phyloP scores from a whole-genome alignment of 163 green algal genomes.

The Scenedesmus sp. region DNA sequence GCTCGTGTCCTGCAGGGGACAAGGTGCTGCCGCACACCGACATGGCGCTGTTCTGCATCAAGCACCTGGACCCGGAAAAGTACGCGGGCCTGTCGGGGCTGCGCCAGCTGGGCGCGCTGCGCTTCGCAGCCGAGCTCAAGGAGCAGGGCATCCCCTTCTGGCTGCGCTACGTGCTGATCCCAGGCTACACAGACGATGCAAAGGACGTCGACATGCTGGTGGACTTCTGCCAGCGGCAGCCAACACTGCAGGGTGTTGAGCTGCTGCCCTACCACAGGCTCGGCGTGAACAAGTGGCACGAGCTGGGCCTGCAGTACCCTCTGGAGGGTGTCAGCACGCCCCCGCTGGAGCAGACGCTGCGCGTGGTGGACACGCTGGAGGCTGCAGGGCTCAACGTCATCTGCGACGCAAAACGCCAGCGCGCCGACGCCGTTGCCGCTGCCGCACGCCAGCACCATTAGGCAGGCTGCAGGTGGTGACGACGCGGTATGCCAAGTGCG shows the following conservation, averaged over 20 bases:
- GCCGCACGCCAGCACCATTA: neutral
- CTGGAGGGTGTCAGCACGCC: slow-evolving; percentile 65
- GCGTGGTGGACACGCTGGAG: slow-evolving; percentile 49
- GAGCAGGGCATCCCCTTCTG: slow-evolving; percentile 67
- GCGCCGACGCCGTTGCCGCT: neutral
- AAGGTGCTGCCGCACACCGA: slow-evolving; percentile 79
- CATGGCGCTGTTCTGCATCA: slow-evolving; percentile 81
- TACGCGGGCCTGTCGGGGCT: slow-evolving; percentile 54
- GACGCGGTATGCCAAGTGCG: no score
- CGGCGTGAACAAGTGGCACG: slow-evolving; percentile 76
- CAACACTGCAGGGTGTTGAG: slow-evolving; percentile 68
- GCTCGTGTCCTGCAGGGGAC: slow-evolving; percentile 48
- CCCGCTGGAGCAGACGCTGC: slow-evolving; percentile 11
- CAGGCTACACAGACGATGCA: slow-evolving; percentile 62
- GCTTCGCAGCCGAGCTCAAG: slow-evolving; percentile 71
- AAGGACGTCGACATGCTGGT: slow-evolving; percentile 65
- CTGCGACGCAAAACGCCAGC: slow-evolving; percentile 52
- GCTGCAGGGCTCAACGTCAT: slow-evolving; percentile 54
- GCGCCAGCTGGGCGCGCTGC: slow-evolving; percentile 63
- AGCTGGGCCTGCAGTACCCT: slow-evolving; percentile 72
- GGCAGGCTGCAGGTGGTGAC: no score
- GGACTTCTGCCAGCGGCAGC: slow-evolving; percentile 47
- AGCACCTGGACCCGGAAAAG: slow-evolving; percentile 64
- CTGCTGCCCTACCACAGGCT: slow-evolving; percentile 82
- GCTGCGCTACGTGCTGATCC: slow-evolving; percentile 69